phyloP scores from a whole-genome alignment of 2,329 filamentous ascomycete species.

The Trichoderma hamatum region DNA sequence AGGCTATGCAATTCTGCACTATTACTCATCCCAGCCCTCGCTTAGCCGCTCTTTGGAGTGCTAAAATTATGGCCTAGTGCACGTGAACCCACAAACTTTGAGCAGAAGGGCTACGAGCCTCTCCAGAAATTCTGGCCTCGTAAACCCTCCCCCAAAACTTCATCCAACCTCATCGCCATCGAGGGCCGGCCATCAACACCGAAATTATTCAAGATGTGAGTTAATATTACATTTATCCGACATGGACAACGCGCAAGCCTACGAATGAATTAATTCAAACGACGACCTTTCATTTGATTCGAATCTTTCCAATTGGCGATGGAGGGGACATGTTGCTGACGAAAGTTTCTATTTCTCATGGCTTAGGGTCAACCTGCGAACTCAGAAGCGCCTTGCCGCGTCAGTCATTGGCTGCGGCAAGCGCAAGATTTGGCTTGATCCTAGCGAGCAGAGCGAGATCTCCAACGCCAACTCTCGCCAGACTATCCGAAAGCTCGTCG shows the following conservation, averaged over 20 bases:
- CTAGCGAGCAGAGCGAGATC: slow-evolving; percentile 99
- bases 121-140: slow-evolving; percentile 46
- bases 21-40: slow-evolving; percentile 45
- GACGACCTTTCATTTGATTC: not conserved
- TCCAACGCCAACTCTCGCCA: slow-evolving; percentile 99
- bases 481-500: slow-evolving; percentile 98
- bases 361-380: slow-evolving; percentile 95
- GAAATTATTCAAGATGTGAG: slow-evolving; percentile 52
- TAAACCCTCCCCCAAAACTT: slow-evolving; percentile 47
- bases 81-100: slow-evolving; percentile 49
- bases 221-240: slow-evolving; percentile 30
- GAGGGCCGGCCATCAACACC: slow-evolving; percentile 48
- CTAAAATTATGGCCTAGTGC: slow-evolving; percentile 38
- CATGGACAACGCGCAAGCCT: not conserved
- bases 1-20: not conserved
- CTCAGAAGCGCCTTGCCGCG: slow-evolving; percentile 99
- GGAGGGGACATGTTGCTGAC: slow-evolving; percentile 35
- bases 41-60: slow-evolving; percentile 39
- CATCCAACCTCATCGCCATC: slow-evolving; percentile 41
- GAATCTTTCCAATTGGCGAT: not conserved
- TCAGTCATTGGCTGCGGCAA: slow-evolving; percentile 98
- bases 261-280: not conserved
- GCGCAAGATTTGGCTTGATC: slow-evolving; percentile 99
- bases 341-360: slow-evolving; percentile 30
- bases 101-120: slow-evolving; percentile 39